These are phyloP conservation scores for Paecilomyces formosus DNA, from an alignment of 2,329 filamentous ascomycete species.

Conservation along the genomic window DNA sequence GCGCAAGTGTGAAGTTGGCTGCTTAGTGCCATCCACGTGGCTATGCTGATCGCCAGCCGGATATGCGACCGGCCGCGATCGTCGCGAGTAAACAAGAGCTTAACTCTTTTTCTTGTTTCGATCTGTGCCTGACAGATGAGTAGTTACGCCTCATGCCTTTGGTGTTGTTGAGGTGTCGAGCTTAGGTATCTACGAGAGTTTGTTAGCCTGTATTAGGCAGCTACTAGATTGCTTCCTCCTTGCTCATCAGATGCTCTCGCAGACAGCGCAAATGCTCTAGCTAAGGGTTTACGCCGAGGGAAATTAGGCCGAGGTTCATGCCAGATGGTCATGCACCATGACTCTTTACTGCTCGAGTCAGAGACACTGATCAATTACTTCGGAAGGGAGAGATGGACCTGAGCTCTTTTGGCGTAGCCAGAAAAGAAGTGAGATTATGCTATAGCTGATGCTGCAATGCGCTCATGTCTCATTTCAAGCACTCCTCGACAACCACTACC, in stretches of 20 bases:
- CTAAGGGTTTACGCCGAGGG: not conserved
- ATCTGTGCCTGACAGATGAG: not conserved
- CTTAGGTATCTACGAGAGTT: not conserved
- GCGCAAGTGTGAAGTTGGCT: not conserved
- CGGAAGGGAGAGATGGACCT: not conserved
- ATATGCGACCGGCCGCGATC: not conserved
- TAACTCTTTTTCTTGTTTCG: not conserved
- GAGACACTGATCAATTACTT: not conserved
- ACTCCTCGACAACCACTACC: constrained; percentile 20
- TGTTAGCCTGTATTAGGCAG: not conserved
- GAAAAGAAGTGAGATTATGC: constrained; percentile 1
- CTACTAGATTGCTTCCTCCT: not conserved
- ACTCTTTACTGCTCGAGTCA: not conserved
- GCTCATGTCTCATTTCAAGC: not conserved
- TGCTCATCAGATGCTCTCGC: not conserved
- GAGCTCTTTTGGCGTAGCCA: not conserved
- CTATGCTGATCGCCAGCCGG: constrained; percentile 1
- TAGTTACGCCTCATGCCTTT: not conserved
- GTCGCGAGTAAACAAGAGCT: not conserved
- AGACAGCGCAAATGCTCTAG: not conserved
- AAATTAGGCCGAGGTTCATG: not conserved
- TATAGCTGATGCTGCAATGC: not conserved
- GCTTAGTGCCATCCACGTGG: constrained; percentile 2
- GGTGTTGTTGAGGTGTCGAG: not conserved
- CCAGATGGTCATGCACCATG: no score